A percentile compares a stretch with the other conserved stretches of the same genome.
phyloP scores from a whole-genome alignment of 768 basidiomycete species.

The Melanogaster broomeanus region DNA sequence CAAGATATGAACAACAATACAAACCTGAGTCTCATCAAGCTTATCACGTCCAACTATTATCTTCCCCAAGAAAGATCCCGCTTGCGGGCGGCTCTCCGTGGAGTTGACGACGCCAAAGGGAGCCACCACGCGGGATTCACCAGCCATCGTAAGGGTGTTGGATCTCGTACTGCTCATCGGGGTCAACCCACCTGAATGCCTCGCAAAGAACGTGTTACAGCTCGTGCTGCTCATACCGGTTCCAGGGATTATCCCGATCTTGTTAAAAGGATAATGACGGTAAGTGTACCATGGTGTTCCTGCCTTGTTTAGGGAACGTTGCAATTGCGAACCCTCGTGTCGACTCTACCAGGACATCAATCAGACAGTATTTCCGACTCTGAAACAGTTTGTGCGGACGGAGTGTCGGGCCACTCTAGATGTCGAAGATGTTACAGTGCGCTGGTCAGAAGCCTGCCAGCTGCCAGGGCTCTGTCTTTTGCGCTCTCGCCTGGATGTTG shows the following conservation, averaged over 20 bases:
- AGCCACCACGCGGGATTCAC: not conserved
- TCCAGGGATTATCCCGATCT: constrained; percentile 40
- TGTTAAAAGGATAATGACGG: constrained; percentile 33
- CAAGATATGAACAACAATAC: not conserved
- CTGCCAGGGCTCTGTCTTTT: constrained; percentile 70
- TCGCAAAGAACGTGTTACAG: constrained; percentile 58
- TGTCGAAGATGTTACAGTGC: constrained; percentile 47
- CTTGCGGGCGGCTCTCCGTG: constrained; percentile 46
- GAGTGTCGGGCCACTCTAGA: constrained; percentile 35
- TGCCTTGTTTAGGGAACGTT: not conserved
- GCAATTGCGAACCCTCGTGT: not conserved
- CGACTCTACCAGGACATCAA: constrained; percentile 45
- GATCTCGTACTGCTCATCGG: constrained; percentile 63
- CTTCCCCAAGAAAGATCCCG: constrained; percentile 61
- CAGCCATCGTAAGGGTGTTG: constrained; percentile 40
- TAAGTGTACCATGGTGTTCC: constrained; percentile 2
- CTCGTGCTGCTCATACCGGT: constrained; percentile 11
- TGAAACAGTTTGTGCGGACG: constrained; percentile 56
- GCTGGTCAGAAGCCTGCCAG: constrained; percentile 69
- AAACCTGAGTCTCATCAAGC: constrained; percentile 78
- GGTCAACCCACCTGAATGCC: constrained; percentile 68
- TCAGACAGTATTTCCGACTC: constrained; percentile 53
- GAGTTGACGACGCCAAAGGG: constrained; percentile 33
- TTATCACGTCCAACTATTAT: constrained; percentile 88
- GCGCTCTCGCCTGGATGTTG: constrained; percentile 63